Evolutionary conservation across 2,329 filamentous ascomycete species (phyloP), one percentile per base, ranked within the genome.

Genomic region (Penicillium corylophilum): DNA sequence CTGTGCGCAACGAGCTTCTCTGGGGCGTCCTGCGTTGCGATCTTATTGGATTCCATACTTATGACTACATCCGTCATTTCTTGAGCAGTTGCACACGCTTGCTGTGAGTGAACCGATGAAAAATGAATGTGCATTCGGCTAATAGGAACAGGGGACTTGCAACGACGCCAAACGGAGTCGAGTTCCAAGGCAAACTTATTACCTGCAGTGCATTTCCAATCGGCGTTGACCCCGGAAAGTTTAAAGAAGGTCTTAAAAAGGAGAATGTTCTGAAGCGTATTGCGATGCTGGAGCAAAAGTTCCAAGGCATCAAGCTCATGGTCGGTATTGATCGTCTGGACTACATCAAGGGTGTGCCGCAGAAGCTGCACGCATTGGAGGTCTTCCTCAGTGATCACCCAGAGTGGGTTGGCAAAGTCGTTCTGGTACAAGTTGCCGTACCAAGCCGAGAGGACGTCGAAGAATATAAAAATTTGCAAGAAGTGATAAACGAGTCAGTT

Each of bases 21-120:
- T 81, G 88, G 44, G 92, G 94, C 50, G 85, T 97, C 35, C 80
- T 99, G 29, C 88, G 95, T 70, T 96, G 93, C 77, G 94, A 97
- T 70, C 78, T 99, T 53, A 90, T 97, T 67, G 94, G 94, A 28
- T 97, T 99, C 79, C 94, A 99, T 74, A 99, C 94, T 24, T 97
- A 96, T 76, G 93, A 97, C 75, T 99, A 99, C 68, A 93, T 92
- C n/a, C 84, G 94, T 46, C 94, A 99, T 74, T 99, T 97, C 77
- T 77, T 99, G 61, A 96, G 91, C 76, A 93, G 89, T 69, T 97
- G 94, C 76, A 93, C 91, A 15, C 87, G 93, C 59, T 94, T 97
- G 61, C 80, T 96, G 79, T 88, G 78, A 71, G 82, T 73, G 28
- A 20, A n/a, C 16, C 23, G 6, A 8, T 9, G 28, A 15, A 12